Base-by-base conservation (phyloP, 2,329 filamentous ascomycete species). In the Scortechinia acanthostroma region DNA sequence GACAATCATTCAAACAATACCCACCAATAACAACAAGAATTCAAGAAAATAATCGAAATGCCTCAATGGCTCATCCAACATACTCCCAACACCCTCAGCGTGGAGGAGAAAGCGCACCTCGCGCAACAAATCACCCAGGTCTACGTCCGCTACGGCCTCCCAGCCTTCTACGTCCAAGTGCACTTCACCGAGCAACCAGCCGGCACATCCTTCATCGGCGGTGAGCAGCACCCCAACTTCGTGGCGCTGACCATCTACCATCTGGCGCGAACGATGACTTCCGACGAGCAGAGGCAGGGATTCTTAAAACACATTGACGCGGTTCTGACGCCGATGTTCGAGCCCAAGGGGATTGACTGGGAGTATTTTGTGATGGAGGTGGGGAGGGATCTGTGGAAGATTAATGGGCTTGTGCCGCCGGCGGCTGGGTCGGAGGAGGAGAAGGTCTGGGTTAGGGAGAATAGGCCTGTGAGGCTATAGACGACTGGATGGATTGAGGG, bases 331-430 rank as follows among this genome's bases (percentile, higher is more conserved):
- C 21, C 42, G 1, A 46, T 54, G 0, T 40, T 71, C n/a, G 63
- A 64, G 48, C 65, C 66, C 16, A 61, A 61, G 46, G 68, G 65
- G 0, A 69, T 64, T 40, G 63, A 66, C 46, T 70, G 60, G 58
- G 70, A 73, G 53, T 67, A 61, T 47, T 60, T 63, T 44, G 52
- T 70, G 21, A 55, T 59, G 6, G 67, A 73, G 54, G 69, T 63
- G 22, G 59, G 62, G n/a, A 52, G 65, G 16, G 55, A 58, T 37
- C 45, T 71, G 44, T 72, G 69, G 69, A 66, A 63, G 52, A 53
- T 70, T 13, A 60, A 71, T 20, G 68, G 64, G 1, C 16, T 68
- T 4, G 51, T 56, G 35, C 59, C 65, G 21, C 66, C 66, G 15
- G 56, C 55, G 44, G 56, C 49, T 14, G 51, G 46, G 21, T 64